These are phyloP conservation scores for Cystobasidium ongulense DNA, from an alignment of 768 basidiomycete species.

Conservation along the genomic window DNA sequence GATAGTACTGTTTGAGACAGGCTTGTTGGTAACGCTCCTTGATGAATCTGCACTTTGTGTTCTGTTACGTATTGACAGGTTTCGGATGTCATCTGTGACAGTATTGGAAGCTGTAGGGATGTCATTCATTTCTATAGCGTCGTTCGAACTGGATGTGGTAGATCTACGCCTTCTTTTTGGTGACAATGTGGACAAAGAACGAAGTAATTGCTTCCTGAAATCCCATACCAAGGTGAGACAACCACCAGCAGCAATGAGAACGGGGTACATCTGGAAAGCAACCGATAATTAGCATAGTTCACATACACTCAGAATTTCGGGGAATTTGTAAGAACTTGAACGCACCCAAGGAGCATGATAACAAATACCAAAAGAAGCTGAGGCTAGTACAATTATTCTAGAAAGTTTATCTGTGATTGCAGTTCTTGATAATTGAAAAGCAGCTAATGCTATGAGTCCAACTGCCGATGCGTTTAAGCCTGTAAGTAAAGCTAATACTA, in stretches of 20 bases:
- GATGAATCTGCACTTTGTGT: too few relatives aligned
- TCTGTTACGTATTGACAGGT: too few relatives aligned
- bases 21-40: too few relatives aligned
- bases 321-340: background rate
- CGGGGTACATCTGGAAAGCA: constrained; percentile 44
- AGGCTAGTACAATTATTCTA: constrained; percentile 48
- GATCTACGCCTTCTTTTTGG: background rate
- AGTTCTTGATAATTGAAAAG: constrained; percentile 50
- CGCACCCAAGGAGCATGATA: constrained; percentile 52
- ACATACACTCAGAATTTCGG: too few relatives aligned
- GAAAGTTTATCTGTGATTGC: constrained; percentile 51
- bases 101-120: too few relatives aligned
- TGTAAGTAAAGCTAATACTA: constrained; percentile 52
- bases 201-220: background rate
- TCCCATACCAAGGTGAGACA: constrained; percentile 43
- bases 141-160: background rate
- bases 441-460: constrained; percentile 54
- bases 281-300: too few relatives aligned
- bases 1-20: too few relatives aligned
- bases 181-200: background rate
- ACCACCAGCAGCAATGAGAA: constrained; percentile 50
- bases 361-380: constrained; percentile 51
- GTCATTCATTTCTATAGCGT: background rate
- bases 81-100: too few relatives aligned
- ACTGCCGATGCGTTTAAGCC: constrained; percentile 56